phyloP scores from a whole-genome alignment of 2,329 filamentous ascomycete genomes.

The Biscogniauxia marginata region DNA sequence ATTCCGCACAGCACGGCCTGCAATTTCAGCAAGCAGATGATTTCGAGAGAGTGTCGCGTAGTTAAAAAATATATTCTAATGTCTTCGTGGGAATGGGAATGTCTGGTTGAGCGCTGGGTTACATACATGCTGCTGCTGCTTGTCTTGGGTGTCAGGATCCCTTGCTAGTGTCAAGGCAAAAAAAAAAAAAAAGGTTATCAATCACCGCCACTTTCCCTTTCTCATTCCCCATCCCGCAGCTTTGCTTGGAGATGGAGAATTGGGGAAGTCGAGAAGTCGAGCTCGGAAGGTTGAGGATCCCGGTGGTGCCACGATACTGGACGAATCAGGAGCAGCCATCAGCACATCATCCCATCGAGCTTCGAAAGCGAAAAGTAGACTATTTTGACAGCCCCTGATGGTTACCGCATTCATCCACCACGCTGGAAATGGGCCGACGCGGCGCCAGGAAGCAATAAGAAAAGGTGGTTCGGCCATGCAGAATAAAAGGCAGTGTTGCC shows the following conservation, averaged over 20 bases:
- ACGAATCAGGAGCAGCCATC: conserved; percentile 15
- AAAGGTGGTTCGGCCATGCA: conserved; percentile 8
- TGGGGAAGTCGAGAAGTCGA: neutral
- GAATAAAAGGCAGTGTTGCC: neutral
- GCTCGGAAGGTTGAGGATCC: conserved; percentile 19
- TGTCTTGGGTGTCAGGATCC: neutral
- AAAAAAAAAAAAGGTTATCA: no score
- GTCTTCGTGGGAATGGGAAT: no score
- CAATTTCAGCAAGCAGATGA: no score
- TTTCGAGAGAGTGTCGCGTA: no score
- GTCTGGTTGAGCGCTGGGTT: no score
- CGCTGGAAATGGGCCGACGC: conserved; percentile 9
- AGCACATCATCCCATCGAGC: conserved; percentile 7
- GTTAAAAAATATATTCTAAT: no score
- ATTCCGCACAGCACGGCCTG: neutral
- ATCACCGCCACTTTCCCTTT: neutral
- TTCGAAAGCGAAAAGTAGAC: conserved; percentile 1
- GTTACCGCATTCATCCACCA: neutral
- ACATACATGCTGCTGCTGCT: no score
- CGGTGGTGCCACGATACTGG: conserved; percentile 19
- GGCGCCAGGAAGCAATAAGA: neutral
- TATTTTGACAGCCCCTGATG: neutral
- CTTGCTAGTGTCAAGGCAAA: neutral
- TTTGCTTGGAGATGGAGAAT: conserved; percentile 6
- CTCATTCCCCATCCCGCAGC: neutral